These are phyloP conservation scores for Apiotrichum mycotoxinovorans DNA, from an alignment of 1,284 basidiomycete species.

Conservation along the genomic window DNA sequence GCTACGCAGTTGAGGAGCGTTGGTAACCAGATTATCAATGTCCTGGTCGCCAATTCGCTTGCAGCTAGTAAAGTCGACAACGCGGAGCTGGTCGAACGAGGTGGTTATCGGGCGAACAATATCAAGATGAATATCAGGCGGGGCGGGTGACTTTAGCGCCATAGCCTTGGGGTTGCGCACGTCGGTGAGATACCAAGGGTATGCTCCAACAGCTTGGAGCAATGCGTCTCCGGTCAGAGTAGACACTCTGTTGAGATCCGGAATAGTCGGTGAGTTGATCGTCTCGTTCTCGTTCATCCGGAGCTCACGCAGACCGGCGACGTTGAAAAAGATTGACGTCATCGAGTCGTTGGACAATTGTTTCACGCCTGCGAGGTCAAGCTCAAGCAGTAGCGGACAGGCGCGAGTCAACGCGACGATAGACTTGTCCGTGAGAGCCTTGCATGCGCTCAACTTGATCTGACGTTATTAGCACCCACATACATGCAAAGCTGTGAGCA, in stretches of 20 bases:
- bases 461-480: conserved; percentile 45
- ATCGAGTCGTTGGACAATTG: conserved; percentile 73
- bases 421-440: conserved; percentile 72
- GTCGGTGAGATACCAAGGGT: conserved; percentile 17
- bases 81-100: conserved; percentile 72
- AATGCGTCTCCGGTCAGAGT: conserved; percentile 18
- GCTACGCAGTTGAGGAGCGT: conserved; percentile 86
- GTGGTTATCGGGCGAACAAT: conserved; percentile 22
- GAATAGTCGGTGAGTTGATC: conserved; percentile 83
- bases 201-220: conserved; percentile 5
- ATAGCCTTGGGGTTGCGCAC: conserved; percentile 11
- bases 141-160: neutral
- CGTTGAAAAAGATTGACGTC: conserved; percentile 78
- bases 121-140: neutral
- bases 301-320: conserved; percentile 83
- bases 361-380: conserved; percentile 83
- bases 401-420: conserved; percentile 72
- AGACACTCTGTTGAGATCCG: conserved; percentile 57
- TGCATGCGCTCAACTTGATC: conserved; percentile 79
- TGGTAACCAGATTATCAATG: conserved; percentile 81
- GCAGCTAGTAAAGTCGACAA: conserved; percentile 87
- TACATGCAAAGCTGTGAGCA: neutral
- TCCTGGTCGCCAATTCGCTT: conserved; percentile 78
- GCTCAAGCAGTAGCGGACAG: conserved; percentile 86
- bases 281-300: conserved; percentile 73